Evolutionary conservation across 805 yeast species (phyloP), one percentile per base, ranked within the genome.

Genomic region (Suhomyces sp.): DNA sequence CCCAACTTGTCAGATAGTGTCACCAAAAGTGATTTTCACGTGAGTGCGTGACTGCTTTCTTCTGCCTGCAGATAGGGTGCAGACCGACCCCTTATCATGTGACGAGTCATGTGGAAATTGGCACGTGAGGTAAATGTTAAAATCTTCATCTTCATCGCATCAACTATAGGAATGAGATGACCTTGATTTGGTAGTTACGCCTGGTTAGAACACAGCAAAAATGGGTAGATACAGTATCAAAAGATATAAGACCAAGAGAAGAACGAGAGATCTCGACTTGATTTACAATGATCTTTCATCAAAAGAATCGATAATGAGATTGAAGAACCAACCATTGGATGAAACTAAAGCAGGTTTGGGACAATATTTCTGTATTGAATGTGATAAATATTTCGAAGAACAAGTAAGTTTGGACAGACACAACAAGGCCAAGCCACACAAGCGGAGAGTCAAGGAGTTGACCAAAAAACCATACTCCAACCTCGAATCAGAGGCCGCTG

Each of bases 331-430:
- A 61, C 84, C 87, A 4, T 60, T 85, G 38, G 96, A 91, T 60
- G 98, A 91, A 63, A 77, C 80, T 28, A 82, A 83, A 54, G 90
- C 97, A 1, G 99, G 99, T 1, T 65, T 93, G 46, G 99, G 96
- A 11, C 98, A 93, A 62, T 83, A 77, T 61, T 93, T 87, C 60
- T 93, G 98, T 62, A 73, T 93, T 35, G 95, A 88, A 45, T 93
- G 99, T 70, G 95, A 95, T 31, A 85, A 83, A 56, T 88, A 93
- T 61, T 88, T 79, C 53, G 96, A 90, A 56, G 80, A 81, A 38
- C 88, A 83, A 28, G 58, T 63, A 20, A 83, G 95, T 6, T 69
- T 86, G 36, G 78, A 77, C 41, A 71, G 81, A 10, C 99, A 93
- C 64, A 63, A 74, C 43, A 77, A 78, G 48, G 72, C 83, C 4